phyloP scores from a whole-genome alignment of 108 stramenopile species.

The Mediolabrus comicus region DNA sequence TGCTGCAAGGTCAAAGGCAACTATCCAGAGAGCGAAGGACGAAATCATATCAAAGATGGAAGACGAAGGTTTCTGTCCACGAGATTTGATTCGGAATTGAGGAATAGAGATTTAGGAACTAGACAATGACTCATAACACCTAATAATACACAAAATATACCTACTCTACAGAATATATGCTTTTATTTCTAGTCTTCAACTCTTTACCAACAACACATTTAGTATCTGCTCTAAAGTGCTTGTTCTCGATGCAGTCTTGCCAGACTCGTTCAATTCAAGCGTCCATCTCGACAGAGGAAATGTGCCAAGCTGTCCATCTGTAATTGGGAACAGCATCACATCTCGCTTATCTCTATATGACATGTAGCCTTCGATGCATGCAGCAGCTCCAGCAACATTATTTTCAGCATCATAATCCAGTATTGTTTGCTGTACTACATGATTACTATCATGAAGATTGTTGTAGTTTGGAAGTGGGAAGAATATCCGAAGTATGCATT shows the following conservation, averaged over 20 bases:
- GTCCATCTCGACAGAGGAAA: conserved; percentile 22
- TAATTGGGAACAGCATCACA: conserved; percentile 14
- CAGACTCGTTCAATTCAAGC: conserved; percentile 1
- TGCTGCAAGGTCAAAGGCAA: not conserved
- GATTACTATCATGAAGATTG: not conserved
- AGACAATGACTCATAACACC: not conserved
- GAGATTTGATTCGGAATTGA: too few species aligned
- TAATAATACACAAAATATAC: not conserved
- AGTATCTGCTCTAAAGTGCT: conserved; percentile 11
- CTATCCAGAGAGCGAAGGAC: not conserved
- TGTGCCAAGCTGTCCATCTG: conserved; percentile 4
- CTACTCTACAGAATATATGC: not conserved
- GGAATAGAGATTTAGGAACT: too few species aligned
- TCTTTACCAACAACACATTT: conserved; percentile 15
- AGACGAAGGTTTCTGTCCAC: too few species aligned
- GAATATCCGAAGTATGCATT: conserved; percentile 1
- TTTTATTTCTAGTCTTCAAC: too few species aligned
- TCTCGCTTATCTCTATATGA: conserved; percentile 14
- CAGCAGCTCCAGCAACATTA: conserved; percentile 17
- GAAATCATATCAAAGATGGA: not conserved
- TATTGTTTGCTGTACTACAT: conserved; percentile 3
- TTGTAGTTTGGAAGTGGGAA: conserved; percentile 13
- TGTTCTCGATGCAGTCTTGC: not conserved
- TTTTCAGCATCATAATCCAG: conserved; percentile 12
- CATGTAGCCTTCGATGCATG: conserved; percentile 36